phyloP scores from a whole-genome alignment of 257 asterid species.

The Hygrophila difformis region DNA sequence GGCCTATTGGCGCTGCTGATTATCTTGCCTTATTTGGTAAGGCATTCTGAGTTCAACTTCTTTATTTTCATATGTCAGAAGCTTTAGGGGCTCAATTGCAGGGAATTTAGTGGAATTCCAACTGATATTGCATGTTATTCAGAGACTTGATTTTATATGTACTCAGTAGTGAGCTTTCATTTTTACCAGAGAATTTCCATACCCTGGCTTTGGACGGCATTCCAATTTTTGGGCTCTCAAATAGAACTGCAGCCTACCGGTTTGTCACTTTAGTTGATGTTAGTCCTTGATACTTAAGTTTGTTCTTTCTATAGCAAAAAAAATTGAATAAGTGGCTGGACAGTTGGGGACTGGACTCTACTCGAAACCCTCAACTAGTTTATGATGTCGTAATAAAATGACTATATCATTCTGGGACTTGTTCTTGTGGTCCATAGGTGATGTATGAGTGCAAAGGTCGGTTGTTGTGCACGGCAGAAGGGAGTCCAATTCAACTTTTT shows the following conservation, averaged over 20 bases:
- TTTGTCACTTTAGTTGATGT: constrained; percentile 93
- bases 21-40: constrained; percentile 79
- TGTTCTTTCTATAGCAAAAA: no score
- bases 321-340: no score
- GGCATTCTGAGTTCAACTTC: constrained; percentile 11
- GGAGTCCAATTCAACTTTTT: constrained; percentile 65
- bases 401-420: no score
- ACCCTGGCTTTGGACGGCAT: constrained; percentile 88
- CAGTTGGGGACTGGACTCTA: no score
- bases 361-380: no score
- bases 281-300: constrained; percentile 30
- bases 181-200: constrained; percentile 65
- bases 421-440: constrained; percentile 58
- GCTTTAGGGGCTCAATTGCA: no score
- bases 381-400: neutral
- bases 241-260: constrained; percentile 87
- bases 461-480: constrained; percentile 79
- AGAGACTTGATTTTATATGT: no score
- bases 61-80: neutral
- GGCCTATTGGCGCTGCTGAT: constrained; percentile 99
- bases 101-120: no score
- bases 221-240: constrained; percentile 71
- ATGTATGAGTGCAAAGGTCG: constrained; percentile 83
- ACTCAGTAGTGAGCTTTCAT: neutral
- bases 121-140: no score